Evolutionary conservation across 169 alveolate genomes (phyloP).

Genomic region (Plasmodium berghei): DNA sequence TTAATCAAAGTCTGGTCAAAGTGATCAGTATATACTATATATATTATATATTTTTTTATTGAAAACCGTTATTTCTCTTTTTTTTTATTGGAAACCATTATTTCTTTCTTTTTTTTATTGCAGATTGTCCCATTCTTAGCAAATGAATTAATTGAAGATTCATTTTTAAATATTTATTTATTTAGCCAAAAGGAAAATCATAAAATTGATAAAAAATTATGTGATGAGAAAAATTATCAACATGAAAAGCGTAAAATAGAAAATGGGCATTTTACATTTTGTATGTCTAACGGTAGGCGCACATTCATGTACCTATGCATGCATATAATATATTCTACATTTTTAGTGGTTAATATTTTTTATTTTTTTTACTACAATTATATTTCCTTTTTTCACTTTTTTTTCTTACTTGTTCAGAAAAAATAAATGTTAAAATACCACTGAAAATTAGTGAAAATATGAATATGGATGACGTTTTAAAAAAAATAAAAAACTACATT

Average conservation of each 20-base stretch:
- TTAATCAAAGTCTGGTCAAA: too few relatives aligned
- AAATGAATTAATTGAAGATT: constrained; percentile 32
- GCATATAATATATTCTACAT: background rate
- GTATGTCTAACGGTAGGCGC: constrained; percentile 13
- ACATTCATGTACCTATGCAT: constrained; percentile 17
- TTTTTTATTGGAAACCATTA: background rate
- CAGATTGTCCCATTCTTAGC: constrained; percentile 47
- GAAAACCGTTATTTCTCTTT: background rate
- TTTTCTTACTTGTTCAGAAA: background rate
- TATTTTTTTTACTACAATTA: background rate
- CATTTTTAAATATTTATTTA: background rate
- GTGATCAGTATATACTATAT: background rate
- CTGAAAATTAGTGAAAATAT: constrained; percentile 15
- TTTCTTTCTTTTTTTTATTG: background rate
- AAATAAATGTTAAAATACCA: constrained; percentile 5
- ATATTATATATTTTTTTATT: background rate
- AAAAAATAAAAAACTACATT: constrained; percentile 17
- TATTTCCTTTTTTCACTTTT: background rate
- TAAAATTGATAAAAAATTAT: constrained; percentile 6
- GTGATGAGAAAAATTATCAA: constrained; percentile 3
- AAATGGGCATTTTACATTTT: constrained; percentile 21
- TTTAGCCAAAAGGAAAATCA: background rate
- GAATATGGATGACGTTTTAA: constrained; percentile 18
- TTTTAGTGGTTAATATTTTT: background rate
- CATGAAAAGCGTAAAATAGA: constrained; percentile 33